A percentile compares a stretch with the other conserved stretches of the same genome.
Evolutionary conservation across 2,329 filamentous ascomycete species (phyloP).

Genomic region (Waltergamsia citrina): DNA sequence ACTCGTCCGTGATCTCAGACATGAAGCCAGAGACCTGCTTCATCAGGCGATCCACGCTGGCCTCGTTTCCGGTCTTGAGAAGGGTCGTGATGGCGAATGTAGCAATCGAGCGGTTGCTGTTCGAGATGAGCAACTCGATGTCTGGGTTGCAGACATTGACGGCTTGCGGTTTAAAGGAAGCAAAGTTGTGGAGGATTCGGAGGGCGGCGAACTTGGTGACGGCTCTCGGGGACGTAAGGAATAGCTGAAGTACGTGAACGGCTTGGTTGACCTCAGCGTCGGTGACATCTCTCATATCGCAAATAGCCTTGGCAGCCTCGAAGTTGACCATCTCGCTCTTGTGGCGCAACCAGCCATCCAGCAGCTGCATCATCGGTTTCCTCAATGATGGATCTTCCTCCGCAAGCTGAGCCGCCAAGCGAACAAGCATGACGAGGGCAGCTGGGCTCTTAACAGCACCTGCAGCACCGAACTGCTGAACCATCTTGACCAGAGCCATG

Average conservation of each 20-base stretch:
- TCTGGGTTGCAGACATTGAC: conserved; percentile 94
- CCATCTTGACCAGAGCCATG: conserved; percentile 99
- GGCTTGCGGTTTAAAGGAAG: conserved; percentile 88
- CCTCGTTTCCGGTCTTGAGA: conserved; percentile 96
- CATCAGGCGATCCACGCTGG: conserved; percentile 93
- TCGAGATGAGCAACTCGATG: conserved; percentile 93
- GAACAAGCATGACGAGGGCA: conserved; percentile 84
- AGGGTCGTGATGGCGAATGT: conserved; percentile 98
- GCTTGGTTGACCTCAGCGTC: conserved; percentile 87
- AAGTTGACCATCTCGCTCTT: conserved; percentile 99
- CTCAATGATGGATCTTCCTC: conserved; percentile 84
- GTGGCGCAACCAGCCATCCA: conserved; percentile 93
- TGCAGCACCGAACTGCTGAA: conserved; percentile 92
- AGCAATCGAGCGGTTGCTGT: conserved; percentile 93
- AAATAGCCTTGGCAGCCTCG: conserved; percentile 96
- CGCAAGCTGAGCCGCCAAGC: conserved; percentile 84
- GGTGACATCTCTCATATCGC: conserved; percentile 85
- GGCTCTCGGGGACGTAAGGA: conserved; percentile 88
- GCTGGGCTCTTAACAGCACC: conserved; percentile 93
- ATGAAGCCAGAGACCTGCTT: conserved; percentile 98
- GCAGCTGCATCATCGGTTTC: conserved; percentile 93
- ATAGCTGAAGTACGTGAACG: conserved; percentile 90
- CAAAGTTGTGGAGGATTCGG: conserved; percentile 91
- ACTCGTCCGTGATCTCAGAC: conserved; percentile 98
- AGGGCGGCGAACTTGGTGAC: conserved; percentile 98